phyloP scores from a whole-genome alignment of 768 basidiomycete species.

The Leccinum arenicola region DNA sequence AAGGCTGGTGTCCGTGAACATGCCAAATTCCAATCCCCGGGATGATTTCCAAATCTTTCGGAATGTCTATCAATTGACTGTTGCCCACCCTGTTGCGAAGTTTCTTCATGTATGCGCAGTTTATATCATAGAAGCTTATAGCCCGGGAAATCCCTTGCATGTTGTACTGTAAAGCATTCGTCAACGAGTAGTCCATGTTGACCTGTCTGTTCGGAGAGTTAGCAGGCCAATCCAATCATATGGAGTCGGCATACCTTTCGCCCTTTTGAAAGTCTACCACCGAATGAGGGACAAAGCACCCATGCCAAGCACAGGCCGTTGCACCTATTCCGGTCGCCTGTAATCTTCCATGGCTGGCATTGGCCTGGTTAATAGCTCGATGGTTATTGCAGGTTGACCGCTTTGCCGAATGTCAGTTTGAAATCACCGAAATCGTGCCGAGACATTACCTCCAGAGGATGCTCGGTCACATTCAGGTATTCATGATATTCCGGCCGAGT shows the following conservation, averaged over 20 bases:
- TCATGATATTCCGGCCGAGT: neutral
- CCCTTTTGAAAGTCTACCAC: slow-evolving; percentile 5
- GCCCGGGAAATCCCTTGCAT: neutral
- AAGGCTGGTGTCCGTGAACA: slow-evolving; percentile 21
- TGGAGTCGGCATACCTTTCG: slow-evolving; percentile 9
- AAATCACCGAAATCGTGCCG: too few relatives aligned
- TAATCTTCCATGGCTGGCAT: neutral
- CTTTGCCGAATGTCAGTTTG: neutral
- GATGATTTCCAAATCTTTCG: neutral
- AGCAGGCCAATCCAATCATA: too few relatives aligned
- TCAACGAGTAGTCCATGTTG: slow-evolving; percentile 8
- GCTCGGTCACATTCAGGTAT: neutral
- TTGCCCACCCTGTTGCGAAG: neutral
- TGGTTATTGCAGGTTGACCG: neutral
- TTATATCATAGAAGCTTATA: slow-evolving; percentile 1
- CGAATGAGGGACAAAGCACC: slow-evolving; percentile 24
- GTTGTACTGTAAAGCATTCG: neutral
- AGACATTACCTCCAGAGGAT: neutral
- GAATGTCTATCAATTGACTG: neutral
- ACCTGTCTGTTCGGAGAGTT: neutral
- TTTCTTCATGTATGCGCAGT: slow-evolving; percentile 11
- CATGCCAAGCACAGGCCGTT: neutral
- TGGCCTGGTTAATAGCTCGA: neutral
- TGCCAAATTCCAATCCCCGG: slow-evolving; percentile 25
- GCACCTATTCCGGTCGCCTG: neutral